Evolutionary conservation across 2,329 filamentous ascomycete species (phyloP).

Genomic region (Periconia sp.): DNA sequence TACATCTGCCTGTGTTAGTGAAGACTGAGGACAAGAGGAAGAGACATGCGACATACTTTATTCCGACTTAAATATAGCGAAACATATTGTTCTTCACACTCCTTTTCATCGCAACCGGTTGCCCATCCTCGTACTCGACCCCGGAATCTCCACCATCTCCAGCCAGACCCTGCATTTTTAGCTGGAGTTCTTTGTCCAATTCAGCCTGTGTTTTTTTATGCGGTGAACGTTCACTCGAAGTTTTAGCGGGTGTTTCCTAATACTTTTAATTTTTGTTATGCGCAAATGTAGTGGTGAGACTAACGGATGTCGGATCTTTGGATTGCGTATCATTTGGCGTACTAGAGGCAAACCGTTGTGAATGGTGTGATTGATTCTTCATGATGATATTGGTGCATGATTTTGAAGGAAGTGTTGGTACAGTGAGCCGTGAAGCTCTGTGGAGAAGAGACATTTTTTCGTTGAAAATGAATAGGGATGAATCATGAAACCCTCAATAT

Average conservation of each 20-base stretch:
- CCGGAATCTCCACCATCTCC: constrained; percentile 72
- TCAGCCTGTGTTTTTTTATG: constrained; percentile 61
- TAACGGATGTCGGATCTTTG: constrained; percentile 7
- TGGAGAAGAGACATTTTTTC: background rate
- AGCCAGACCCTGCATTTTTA: constrained; percentile 66
- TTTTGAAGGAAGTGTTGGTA: background rate
- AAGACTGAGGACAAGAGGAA: background rate
- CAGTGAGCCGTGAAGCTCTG: background rate
- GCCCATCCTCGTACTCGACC: constrained; percentile 74
- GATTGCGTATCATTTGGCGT: background rate
- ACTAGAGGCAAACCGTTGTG: constrained; percentile 8
- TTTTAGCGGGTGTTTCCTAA: constrained; percentile 13
- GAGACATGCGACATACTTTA: background rate
- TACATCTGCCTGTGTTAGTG: background rate
- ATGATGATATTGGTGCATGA: background rate
- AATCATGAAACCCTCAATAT: background rate
- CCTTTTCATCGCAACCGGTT: constrained; percentile 71
- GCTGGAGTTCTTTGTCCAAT: constrained; percentile 66
- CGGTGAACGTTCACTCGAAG: constrained; percentile 16
- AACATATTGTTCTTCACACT: constrained; percentile 79
- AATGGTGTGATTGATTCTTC: background rate
- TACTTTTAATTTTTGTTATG: background rate
- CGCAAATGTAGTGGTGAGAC: constrained; percentile 3
- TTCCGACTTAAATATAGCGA: constrained; percentile 56
- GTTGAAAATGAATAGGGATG: background rate